phyloP scores from a whole-genome alignment of 805 yeast genomes.

The Pichia manshurica region DNA sequence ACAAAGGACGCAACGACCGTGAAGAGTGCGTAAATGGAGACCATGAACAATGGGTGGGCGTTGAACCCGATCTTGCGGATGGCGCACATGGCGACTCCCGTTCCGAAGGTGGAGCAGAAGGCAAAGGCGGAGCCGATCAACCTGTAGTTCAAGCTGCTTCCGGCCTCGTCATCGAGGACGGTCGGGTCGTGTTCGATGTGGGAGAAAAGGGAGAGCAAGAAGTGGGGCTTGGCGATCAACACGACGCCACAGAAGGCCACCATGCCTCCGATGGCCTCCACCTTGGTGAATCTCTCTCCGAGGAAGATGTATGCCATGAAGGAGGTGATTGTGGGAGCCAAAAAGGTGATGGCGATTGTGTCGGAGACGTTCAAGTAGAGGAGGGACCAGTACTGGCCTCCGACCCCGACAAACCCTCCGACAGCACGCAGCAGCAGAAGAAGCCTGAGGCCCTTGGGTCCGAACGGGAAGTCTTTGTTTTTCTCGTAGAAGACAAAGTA shows the following conservation, averaged over 20 bases:
- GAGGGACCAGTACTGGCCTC: conserved; percentile 69
- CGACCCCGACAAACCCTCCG: conserved; percentile 76
- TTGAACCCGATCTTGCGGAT: conserved; percentile 69
- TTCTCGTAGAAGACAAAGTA: conserved; percentile 42
- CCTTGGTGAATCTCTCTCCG: conserved; percentile 56
- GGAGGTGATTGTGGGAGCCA: conserved; percentile 73
- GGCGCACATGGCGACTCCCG: conserved; percentile 61
- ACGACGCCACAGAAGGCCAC: conserved; percentile 71
- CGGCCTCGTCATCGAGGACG: not conserved
- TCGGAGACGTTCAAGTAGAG: conserved; percentile 73
- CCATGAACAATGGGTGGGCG: conserved; percentile 78
- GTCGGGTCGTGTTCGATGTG: not conserved
- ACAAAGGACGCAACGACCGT: conserved; percentile 50
- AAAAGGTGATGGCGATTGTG: conserved; percentile 72
- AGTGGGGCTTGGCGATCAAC: conserved; percentile 75
- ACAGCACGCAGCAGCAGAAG: conserved; percentile 46
- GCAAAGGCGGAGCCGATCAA: conserved; percentile 61
- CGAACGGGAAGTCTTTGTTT: conserved; percentile 50
- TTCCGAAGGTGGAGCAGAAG: conserved; percentile 62
- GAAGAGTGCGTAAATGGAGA: conserved; percentile 64
- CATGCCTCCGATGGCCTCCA: conserved; percentile 66
- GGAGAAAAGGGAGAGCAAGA: conserved; percentile 45
- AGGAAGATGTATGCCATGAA: conserved; percentile 63
- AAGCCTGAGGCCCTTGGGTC: conserved; percentile 9
- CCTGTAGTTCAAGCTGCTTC: conserved; percentile 28